Evolutionary conservation across 108 stramenopile genomes (phyloP), one percentile per base, ranked within the genome.

Genomic region (Cyclotella choctawhatcheeana): DNA sequence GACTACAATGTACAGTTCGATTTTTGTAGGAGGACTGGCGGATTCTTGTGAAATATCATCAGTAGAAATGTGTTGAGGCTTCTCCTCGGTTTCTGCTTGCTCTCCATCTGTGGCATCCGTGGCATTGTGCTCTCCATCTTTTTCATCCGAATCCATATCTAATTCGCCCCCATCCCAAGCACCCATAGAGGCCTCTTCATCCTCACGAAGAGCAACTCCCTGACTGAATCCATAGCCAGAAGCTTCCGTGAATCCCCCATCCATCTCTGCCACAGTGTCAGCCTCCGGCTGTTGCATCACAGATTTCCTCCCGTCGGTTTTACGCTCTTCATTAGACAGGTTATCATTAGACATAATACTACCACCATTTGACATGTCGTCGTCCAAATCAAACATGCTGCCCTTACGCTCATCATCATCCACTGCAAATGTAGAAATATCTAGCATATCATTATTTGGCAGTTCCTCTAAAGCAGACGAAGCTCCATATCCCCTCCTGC

Each of bases 1-100:
- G 0, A 79, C 68, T 8, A 67, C 32, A 16, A 17, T 25, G 31
- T 67, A 37, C 37, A 79, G 25, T 5, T 79, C 45, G 22, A 27
- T 8, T 20, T 45, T 51, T 44, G 55, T 52, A 2, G 77, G 77
- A 10, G 54, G 6, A 17, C 16, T 3, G 55, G 43, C 4, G 6
- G 59, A 5, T 13, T 21, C 25, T 31, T 2, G 59, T 60, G 35
- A 7, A 1, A n/a, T 16, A 31, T 58, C 56, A 10, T 3, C 51
- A 2, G 1, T 1, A 24, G 20, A 52, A 52, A n/a, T n/a, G n/a
- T n/a, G 22, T n/a, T 18, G 10, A 0, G n/a, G 51, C 51, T 22
- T 22, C 10, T n/a, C n/a, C 51, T 56, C 29, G 12, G 29, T 12
- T 31, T 8, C 55, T 30, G 29, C 55, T 2, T 31, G 14, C 10